Base-by-base conservation (phyloP, 352 stramenopile species). In the Globisporangium viniferum region DNA sequence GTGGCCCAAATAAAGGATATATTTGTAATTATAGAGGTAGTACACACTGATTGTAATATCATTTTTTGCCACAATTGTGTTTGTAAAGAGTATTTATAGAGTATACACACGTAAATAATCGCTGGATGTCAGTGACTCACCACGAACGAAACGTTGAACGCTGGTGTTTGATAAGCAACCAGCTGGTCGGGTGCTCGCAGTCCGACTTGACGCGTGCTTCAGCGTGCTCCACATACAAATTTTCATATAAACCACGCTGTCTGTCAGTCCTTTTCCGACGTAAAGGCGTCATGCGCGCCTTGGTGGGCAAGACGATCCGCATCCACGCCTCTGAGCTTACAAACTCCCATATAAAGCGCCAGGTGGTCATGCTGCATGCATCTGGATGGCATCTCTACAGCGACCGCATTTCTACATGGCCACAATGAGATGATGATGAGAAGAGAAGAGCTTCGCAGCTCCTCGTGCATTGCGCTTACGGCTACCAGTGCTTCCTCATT, bases 101-200 rank as follows among this genome's bases (percentile, higher is more conserved):
- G 5, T 41, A 44, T 44, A 44, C 8, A 44, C 7, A 44, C 18
- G 18, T 3, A 24, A 39, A 12, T 6, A 27, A 44, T 44, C 7
- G 27, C 0, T n/a, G 5, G 14, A 27, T 8, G 44, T 35, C 54
- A 60, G 6, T 60, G 54, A n/a, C 10, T 7, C 9, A 7, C 31
- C 56, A 49, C 33, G 56, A 62, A 49, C 56, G 33, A 62, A 62
- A 62, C 0, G 20, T 62, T 62, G 56, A 62, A 33, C 56, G 14
- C 33, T 44, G 3, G n/a, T 62, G 56, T 22, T 62, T 48, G 56
- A 62, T 20, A 22, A 29, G 33, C 56, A 62, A 51, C 56, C 56
- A 62, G 56, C 33, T 62, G 56, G 55, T 12, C n/a, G 48, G 48
- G 48, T 62, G 55, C 31, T 33, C 56, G 41, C 56, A 18, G 56